A percentile compares a stretch with the other conserved stretches of the same genome.
These are phyloP conservation scores for Geopyxis carbonaria DNA, from an alignment of 495 filamentous ascomycete species.

Conservation along the genomic window DNA sequence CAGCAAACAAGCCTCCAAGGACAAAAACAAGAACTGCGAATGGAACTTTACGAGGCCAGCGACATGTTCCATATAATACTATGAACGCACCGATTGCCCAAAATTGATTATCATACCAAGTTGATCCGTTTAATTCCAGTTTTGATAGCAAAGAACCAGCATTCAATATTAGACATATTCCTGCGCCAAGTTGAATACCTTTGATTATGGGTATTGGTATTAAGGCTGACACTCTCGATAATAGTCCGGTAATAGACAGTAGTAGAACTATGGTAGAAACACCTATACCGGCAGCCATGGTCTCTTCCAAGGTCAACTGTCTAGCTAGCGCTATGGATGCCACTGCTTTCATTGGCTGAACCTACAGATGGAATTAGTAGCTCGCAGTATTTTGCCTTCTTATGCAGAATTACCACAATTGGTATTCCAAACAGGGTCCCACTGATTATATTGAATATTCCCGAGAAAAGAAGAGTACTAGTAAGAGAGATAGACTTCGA, in stretches of 20 bases:
- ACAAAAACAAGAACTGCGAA: conserved; percentile 58
- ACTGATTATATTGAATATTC: conserved; percentile 67
- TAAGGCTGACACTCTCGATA: conserved; percentile 47
- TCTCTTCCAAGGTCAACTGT: conserved; percentile 45
- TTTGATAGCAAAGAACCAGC: conserved; percentile 47
- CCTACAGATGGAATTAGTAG: too few species aligned
- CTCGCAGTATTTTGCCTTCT: neutral
- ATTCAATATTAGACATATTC: conserved; percentile 58
- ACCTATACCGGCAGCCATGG: conserved; percentile 62
- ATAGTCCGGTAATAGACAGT: conserved; percentile 56
- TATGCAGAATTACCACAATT: conserved; percentile 51
- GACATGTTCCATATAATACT: conserved; percentile 44
- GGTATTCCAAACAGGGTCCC: conserved; percentile 72
- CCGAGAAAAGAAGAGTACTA: conserved; percentile 72
- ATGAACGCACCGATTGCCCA: conserved; percentile 57
- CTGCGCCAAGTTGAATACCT: conserved; percentile 86
- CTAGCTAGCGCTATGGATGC: conserved; percentile 67
- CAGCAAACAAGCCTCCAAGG: conserved; percentile 39
- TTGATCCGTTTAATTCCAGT: conserved; percentile 37
- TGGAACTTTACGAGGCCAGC: conserved; percentile 40
- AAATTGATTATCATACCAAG: conserved; percentile 52
- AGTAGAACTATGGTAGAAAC: conserved; percentile 54
- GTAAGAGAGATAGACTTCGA: conserved; percentile 61
- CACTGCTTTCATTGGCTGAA: conserved; percentile 47
- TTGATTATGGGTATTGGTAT: conserved; percentile 78